Evolutionary conservation across 345 rosid species (phyloP), one percentile per base, ranked within the genome.

Genomic region (Citrus medica): DNA sequence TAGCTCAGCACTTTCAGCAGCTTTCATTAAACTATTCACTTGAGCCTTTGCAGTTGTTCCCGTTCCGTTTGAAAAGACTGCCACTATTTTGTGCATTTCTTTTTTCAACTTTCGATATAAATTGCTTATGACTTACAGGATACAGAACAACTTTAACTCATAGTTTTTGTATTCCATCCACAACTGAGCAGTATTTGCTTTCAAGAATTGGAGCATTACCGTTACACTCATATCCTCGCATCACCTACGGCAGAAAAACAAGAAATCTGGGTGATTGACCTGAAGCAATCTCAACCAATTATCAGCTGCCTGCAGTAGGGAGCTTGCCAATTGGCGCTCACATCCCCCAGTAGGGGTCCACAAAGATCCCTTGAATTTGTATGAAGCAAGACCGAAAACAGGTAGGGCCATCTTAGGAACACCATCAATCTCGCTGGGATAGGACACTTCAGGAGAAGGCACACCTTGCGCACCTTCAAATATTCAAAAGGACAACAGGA

Each of bases 181-280:
- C 56, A 13, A 69, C 73, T 33, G 1, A 21, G 5, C 37, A 72
- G 53, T 55, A 59, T 37, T 73, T 65, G 53, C 16, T n/a, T 66
- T 78, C 60, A 48, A 42, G 46, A 66, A 71, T 67, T 40, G n/a
- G 63, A 25, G 76, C 27, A 74, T 51, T 75, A 79, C 35, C 1
- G 21, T 79, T 60, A 28, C 12, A n/a, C 27, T 46, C 16, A 76
- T 65, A 59, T 70, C 35, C 56, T 55, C 42, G 27, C 42, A 79
- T 85, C 82, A 80, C 53, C 79, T 73, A 67, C 87, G 78, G 80
- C 84, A 69, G 80, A 96, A 96, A 87, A 92, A 96, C 66, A 69
- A 65, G 86, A 90, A 96, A 79, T 96, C 98, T 35, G 98, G 99
- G 75, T 91, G 99, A 79, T 82, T 83, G 72, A 90, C 98, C 73